phyloP scores from a whole-genome alignment of 2,329 filamentous ascomycete genomes.

The Cadophora sp. region DNA sequence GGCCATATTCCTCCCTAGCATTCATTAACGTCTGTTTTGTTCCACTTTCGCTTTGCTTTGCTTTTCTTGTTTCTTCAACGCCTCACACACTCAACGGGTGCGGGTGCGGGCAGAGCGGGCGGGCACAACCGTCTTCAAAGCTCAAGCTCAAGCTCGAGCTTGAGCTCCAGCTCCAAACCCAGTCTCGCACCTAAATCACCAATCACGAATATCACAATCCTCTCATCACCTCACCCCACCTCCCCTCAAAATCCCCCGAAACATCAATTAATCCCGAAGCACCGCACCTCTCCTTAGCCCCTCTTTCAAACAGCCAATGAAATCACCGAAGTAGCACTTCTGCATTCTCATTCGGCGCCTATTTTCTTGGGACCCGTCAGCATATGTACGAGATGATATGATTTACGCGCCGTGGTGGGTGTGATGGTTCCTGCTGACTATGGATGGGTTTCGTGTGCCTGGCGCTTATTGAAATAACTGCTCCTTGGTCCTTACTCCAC shows the following conservation, averaged over 20 bases:
- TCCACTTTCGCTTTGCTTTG: background rate
- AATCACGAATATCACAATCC: slow-evolving; percentile 1
- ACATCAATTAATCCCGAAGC: background rate
- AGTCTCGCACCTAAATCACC: background rate
- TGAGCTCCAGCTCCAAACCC: too few species aligned
- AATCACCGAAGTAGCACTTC: slow-evolving; percentile 22
- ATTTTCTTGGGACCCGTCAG: slow-evolving; percentile 17
- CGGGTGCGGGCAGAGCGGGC: background rate
- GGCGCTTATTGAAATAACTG: slow-evolving; percentile 33
- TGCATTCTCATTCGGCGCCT: slow-evolving; percentile 34
- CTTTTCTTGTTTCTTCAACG: too few species aligned
- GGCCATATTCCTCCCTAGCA: background rate
- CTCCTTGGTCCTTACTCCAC: too few species aligned
- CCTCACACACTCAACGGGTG: background rate
- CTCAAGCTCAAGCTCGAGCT: background rate
- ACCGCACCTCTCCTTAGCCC: background rate
- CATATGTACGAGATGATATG: background rate
- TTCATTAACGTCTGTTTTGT: background rate
- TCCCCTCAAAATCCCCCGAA: slow-evolving; percentile 21
- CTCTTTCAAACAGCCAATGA: slow-evolving; percentile 30
- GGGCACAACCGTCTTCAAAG: slow-evolving; percentile 12
- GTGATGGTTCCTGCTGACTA: slow-evolving; percentile 29
- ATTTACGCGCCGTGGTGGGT: slow-evolving; percentile 36
- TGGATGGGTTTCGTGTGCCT: slow-evolving; percentile 38
- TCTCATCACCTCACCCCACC: slow-evolving; percentile 17